Conservation (phyloP, 768 basidiomycete genomes). For the Trichaptum fuscoviolaceum region DNA sequence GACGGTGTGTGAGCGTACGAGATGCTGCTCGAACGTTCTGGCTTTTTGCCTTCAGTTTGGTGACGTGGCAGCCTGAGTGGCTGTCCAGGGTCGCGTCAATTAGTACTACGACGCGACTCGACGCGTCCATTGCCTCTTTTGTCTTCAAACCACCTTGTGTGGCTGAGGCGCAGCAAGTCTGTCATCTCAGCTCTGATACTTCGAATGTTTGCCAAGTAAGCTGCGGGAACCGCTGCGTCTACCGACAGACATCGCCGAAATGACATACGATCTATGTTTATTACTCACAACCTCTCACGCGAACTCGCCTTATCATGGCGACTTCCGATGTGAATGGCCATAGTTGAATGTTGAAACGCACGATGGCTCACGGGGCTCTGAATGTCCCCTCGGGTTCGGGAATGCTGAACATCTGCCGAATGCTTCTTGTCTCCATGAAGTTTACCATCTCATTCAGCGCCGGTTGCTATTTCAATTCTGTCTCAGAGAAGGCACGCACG, state of each 20-base stretch:
- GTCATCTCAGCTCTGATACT: not conserved
- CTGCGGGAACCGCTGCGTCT: not conserved
- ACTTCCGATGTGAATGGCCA: not conserved
- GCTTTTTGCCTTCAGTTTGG: not conserved
- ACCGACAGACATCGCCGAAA: too few relatives aligned
- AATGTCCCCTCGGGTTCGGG: not conserved
- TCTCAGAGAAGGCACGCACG: not conserved
- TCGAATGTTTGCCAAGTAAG: not conserved
- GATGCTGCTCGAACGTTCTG: not conserved
- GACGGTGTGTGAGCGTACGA: not conserved
- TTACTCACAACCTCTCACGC: not conserved
- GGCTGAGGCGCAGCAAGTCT: not conserved
- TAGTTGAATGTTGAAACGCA: not conserved
- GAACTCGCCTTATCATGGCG: not conserved
- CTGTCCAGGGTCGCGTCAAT: conserved; percentile 1
- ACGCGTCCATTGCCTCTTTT: not conserved
- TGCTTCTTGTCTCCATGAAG: not conserved
- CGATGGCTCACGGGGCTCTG: not conserved
- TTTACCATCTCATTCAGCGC: not conserved
- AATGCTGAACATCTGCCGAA: not conserved
- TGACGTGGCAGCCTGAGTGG: not conserved
- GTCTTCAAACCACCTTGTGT: too few relatives aligned
- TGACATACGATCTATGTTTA: too few relatives aligned
- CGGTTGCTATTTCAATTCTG: not conserved
- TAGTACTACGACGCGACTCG: not conserved